phyloP scores from a whole-genome alignment of 106 monocot genomes.

The Allium cepa region DNA sequence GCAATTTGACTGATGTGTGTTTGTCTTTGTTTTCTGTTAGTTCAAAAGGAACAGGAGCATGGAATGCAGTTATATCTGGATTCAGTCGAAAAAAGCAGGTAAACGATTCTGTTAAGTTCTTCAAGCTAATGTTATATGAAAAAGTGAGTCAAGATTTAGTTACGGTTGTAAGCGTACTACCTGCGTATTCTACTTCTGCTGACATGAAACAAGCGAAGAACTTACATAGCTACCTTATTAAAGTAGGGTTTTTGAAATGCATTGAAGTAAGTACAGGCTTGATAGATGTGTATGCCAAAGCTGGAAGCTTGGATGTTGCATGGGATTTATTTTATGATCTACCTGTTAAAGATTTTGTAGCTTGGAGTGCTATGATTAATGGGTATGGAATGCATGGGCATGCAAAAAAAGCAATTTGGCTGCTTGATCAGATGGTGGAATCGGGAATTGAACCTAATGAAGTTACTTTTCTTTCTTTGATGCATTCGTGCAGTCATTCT shows the following conservation, averaged over 20 bases:
- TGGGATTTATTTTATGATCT: constrained; percentile 38
- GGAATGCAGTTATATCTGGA: constrained; percentile 70
- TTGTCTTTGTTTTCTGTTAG: constrained; percentile 21
- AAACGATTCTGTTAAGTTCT: constrained; percentile 28
- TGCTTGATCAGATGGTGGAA: constrained; percentile 54
- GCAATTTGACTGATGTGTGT: constrained; percentile 16
- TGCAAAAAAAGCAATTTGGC: constrained; percentile 12
- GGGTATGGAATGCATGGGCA: constrained; percentile 32
- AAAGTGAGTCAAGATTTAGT: constrained; percentile 24
- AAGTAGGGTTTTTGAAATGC: constrained; percentile 24
- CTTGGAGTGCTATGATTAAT: constrained; percentile 66
- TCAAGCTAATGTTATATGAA: constrained; percentile 41
- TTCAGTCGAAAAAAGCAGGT: constrained; percentile 18
- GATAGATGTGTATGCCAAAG: constrained; percentile 58
- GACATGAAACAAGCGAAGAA: constrained; percentile 33
- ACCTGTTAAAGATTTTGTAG: constrained; percentile 39
- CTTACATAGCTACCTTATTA: constrained; percentile 48
- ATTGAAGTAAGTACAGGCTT: constrained; percentile 43
- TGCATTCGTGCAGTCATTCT: constrained; percentile 62
- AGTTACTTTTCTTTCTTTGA: constrained; percentile 55
- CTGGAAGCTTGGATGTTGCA: constrained; percentile 43
- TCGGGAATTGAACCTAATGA: constrained; percentile 50
- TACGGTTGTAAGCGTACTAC: constrained; percentile 61
- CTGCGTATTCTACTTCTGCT: constrained; percentile 49
- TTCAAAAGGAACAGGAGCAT: constrained; percentile 44